Base-by-base conservation (phyloP, 192 early-diverging fungal genomes). In the Backusella liffmaniae region DNA sequence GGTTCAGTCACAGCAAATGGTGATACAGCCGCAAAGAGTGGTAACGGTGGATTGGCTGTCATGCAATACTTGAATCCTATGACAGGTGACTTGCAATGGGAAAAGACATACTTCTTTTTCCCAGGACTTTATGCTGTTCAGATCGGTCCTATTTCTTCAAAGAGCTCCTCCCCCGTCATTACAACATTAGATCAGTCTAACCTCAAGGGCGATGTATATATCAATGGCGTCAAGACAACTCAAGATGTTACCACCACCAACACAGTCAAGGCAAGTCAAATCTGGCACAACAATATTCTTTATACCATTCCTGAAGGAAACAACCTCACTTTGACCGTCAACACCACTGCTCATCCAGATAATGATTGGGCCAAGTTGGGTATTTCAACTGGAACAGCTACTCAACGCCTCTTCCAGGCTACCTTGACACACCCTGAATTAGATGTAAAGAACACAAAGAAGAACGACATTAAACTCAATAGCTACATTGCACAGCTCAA, bases 1-100 rank as follows among this genome's bases (percentile, higher is more conserved):
- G 79, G 79, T 39, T 56, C 70, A 39, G 79, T 76, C 3, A 75
- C 75, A 29, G 36, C 42, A 7, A 62, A 62, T 29, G 23, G 56
- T 62, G 56, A 62, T 29, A 62, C 56, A 62, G 12, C 23, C 1
- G 67, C 3, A 37, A 37, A 21, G n/a, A 37, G 35, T 5, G 21
- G 18, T 7, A 39, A 66, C 23, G 79, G 79, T 16, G 79, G 79
- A 13, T 49, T 80, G 41, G 71, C 70, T 15, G 79, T 73, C 12
- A 80, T 80, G 79, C 41, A 76, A 23, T 80, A 80, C 42, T 59
- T 59, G 3, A 67, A 80, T 34, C 79, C 79, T n/a, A 65, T 72
- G 44, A 73, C 73, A 23, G 59, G 68, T 34, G 73, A 32, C 1
- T 51, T 73, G 8, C 29, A 34, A 0, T 79, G 77, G 77, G 65